Percentiles rank a stretch among this genome's conserved stretches.
phyloP scores from a whole-genome alignment of 169 alveolate genomes.

The Eimeria mitis region DNA sequence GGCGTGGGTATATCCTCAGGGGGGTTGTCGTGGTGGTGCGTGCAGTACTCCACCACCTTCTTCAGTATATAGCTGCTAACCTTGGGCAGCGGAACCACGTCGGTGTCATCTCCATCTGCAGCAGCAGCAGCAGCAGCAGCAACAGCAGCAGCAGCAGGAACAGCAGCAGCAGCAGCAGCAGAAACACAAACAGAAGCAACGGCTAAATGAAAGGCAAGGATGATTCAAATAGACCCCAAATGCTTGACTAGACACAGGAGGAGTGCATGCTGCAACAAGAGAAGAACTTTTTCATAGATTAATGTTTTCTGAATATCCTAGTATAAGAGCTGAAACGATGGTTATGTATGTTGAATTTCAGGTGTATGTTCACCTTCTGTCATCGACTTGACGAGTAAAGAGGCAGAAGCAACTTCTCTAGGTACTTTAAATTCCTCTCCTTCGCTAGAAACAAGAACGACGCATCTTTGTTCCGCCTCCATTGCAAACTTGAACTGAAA shows the following conservation, averaged over 20 bases:
- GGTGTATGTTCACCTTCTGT: constrained; percentile 89
- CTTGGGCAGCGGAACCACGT: constrained; percentile 96
- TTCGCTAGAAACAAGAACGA: constrained; percentile 84
- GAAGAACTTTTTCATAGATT: too few species aligned
- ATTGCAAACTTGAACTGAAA: not conserved
- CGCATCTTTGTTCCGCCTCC: constrained; percentile 10
- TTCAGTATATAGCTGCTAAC: constrained; percentile 92
- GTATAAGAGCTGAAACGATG: too few species aligned
- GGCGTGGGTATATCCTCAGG: constrained; percentile 98
- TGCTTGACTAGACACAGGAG: not conserved
- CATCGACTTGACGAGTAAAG: constrained; percentile 93
- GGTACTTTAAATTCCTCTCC: constrained; percentile 93
- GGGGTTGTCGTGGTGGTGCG: constrained; percentile 93
- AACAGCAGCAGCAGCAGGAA: not conserved
- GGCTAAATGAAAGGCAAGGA: not conserved
- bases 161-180: not conserved
- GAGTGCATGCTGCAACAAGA: too few species aligned
- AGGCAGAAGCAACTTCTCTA: constrained; percentile 91
- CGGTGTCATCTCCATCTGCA: constrained; percentile 94
- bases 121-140: not conserved
- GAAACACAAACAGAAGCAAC: not conserved
- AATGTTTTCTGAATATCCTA: too few species aligned
- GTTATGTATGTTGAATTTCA: not conserved
- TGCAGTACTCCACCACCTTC: constrained; percentile 95
- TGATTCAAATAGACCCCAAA: not conserved